Evolutionary conservation across 495 filamentous ascomycete genomes (phyloP), one percentile per base, ranked within the genome.

Genomic region (Penicillium longicatenatum): DNA sequence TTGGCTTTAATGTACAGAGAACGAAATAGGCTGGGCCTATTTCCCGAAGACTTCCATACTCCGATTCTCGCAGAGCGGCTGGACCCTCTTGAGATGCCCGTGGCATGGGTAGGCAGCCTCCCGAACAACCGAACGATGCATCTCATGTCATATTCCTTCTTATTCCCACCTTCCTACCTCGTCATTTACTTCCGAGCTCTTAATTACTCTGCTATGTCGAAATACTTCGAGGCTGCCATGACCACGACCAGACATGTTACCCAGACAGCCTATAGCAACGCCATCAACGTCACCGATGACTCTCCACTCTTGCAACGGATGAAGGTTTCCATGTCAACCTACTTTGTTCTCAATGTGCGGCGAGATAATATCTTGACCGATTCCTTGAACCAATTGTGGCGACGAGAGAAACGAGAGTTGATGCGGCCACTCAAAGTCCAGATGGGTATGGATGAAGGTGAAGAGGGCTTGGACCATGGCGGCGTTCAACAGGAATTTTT

Each of bases 401-500:
- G 89, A 37, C 83, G 92, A 41, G 87, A 96, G 71, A 84, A 85
- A 60, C 82, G 90, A 24, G 90, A 97, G 71, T 76, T 98, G 5
- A 77, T 92, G 71, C 83, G 88, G 30, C 94, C 94, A 0, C 75
- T 98, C 26, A 96, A 96, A 59, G 89, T 98, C 29, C 85, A 89
- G 44, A 85, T 98, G 61, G 91, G 90, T 5, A 87, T 89, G 66
- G 80, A 86, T 20, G 80, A 81, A 56, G 91, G 92, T 16, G 94
- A 97, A 72, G 88, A 95, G 65, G 94, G 94, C 1, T 80, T 93
- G 19, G 94, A 98, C 72, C 89, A 92, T 54, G 94, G 94, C 52
- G 94, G 94, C 49, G 91, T 98, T 4, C 91, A 96, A 58, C 92
- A 93, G 66, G 94, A 98, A 57, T 98, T 96, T 72, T 97, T 98